Evolutionary conservation across 345 rosid genomes (phyloP).

Genomic region (Eucalyptus camaldulensis): DNA sequence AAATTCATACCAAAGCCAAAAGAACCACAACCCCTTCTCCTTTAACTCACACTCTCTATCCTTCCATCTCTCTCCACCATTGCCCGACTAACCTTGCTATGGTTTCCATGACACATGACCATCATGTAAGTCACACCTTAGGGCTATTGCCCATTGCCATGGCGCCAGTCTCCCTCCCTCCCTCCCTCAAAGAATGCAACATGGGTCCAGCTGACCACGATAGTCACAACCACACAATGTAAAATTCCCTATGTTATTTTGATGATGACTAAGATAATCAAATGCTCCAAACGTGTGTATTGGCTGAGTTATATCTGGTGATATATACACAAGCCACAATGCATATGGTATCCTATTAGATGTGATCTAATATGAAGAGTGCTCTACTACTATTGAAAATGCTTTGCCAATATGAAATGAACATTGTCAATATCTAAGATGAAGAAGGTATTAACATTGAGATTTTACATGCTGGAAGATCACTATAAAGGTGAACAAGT

Average conservation of each 20-base stretch:
- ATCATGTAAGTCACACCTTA: background rate
- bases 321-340: background rate
- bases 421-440: background rate
- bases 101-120: background rate
- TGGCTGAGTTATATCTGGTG: rapidly evolving
- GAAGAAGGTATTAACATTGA: background rate
- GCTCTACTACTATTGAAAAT: background rate
- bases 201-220: no score
- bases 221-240: background rate
- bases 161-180: background rate
- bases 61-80: background rate
- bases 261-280: no score
- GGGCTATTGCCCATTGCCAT: background rate
- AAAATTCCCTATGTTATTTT: background rate
- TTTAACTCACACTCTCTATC: background rate
- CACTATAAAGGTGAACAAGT: no score
- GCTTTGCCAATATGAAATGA: background rate
- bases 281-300: background rate
- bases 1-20: background rate
- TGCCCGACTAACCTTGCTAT: background rate
- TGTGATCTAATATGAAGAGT: background rate
- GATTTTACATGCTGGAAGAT: background rate
- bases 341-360: background rate
- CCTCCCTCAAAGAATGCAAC: no score
- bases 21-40: background rate